Evolutionary conservation across 129 eudicot genomes (phyloP), one percentile per base, ranked within the genome.

Genomic region (Ambrosia trifida): DNA sequence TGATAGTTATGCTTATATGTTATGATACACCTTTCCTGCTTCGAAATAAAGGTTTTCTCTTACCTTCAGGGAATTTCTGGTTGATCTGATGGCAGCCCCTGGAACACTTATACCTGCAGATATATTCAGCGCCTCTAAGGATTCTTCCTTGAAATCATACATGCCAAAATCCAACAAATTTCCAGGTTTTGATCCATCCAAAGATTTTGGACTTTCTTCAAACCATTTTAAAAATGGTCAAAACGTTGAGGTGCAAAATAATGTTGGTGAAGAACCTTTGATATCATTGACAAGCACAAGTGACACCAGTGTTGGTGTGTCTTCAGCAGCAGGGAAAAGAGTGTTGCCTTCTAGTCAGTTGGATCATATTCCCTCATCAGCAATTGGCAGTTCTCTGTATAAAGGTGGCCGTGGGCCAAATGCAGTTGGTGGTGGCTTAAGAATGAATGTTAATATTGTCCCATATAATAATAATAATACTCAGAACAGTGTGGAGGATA

Each of bases 51-150:
- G 65, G 16, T 41, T 32, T 85, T 80, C 20, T 50, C 71, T 73
- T 85, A 65, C 33, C 56, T 85, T 35, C 97, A 94, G 99, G 35
- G 99, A 95, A 69, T 95, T 84, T 85, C 78, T 95, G 79, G 96
- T 95, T 72, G 99, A 95, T 86, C 97, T 95, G 76, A 95, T 95
- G 99, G 97, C 96, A 72, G 96, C 89, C 51, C 99, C 99, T 31
- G 99, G 99, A 73, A 84, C 99, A 64, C 86, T 90, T 28, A 86
- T 95, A 82, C 97, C 99, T 36, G 87, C 85, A 12, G 99, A 90
- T 70, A 81, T 78, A 59, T 85, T 84, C 59, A 90, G 86, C 69
- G 19, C 65, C 41, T 68, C 81, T 10, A 87, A 81, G 81, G 96
- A 87, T 76, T 64, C 90, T 70, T 87, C 91, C 66, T 68, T 79